phyloP scores from a whole-genome alignment of 2,329 filamentous ascomycete species.

The Blastomyces percursus region DNA sequence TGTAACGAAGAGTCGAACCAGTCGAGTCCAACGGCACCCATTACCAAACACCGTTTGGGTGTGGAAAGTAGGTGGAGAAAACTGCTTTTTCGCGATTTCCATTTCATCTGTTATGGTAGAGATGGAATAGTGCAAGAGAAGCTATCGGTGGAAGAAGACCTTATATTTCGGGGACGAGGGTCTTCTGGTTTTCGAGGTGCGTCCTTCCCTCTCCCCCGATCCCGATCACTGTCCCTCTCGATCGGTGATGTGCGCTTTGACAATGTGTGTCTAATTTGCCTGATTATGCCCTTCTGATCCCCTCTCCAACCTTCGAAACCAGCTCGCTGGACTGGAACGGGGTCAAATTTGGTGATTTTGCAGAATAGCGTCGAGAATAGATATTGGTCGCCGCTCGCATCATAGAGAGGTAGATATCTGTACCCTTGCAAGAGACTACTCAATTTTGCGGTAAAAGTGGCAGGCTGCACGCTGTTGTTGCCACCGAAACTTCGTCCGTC shows the following conservation, averaged over 20 bases:
- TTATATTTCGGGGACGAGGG: not conserved
- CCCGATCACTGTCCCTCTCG: constrained; percentile 20
- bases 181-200: not conserved
- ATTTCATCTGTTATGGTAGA: not conserved
- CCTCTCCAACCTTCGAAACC: constrained; percentile 31
- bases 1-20: constrained; percentile 9
- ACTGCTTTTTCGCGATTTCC: not conserved
- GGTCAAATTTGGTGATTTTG: constrained; percentile 58
- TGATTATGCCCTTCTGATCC: constrained; percentile 33
- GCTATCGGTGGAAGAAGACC: not conserved
- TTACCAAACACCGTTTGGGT: not conserved
- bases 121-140: not conserved
- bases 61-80: not conserved
- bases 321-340: constrained; percentile 33
- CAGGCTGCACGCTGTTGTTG: constrained; percentile 53
- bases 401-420: constrained; percentile 79
- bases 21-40: constrained; percentile 6
- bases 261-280: constrained; percentile 35
- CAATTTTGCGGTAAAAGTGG: constrained; percentile 87
- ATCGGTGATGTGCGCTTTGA: constrained; percentile 34
- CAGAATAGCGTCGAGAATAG: constrained; percentile 93
- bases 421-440: constrained; percentile 83
- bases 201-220: constrained; percentile 4
- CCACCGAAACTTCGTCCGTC: constrained; percentile 62
- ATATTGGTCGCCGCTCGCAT: constrained; percentile 82